A percentile compares a stretch with the other conserved stretches of the same genome.
These are phyloP conservation scores for Ophiostoma piceae DNA, from an alignment of 2,329 filamentous ascomycete species.

Conservation along the genomic window DNA sequence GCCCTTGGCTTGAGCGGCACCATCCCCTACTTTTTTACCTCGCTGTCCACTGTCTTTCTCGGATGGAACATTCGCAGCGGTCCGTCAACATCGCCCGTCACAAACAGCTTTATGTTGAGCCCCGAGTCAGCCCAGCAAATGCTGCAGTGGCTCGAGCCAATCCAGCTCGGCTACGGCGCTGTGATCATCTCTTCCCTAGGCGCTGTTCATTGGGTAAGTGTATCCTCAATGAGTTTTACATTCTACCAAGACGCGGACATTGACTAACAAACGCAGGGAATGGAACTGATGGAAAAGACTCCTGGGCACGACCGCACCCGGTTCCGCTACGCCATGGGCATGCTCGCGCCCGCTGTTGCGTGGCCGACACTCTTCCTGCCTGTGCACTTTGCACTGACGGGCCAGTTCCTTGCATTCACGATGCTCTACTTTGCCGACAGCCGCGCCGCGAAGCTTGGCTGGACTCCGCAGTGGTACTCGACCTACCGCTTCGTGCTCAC, in stretches of 20 bases:
- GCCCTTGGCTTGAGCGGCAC: conserved; percentile 71
- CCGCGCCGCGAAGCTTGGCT: conserved; percentile 65
- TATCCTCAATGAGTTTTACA: too few species aligned
- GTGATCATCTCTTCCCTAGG: conserved; percentile 92
- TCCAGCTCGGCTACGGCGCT: conserved; percentile 88
- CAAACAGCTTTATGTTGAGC: conserved; percentile 62
- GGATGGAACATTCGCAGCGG: conserved; percentile 75
- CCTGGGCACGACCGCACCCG: conserved; percentile 59
- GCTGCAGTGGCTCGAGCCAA: conserved; percentile 70
- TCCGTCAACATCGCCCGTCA: conserved; percentile 53
- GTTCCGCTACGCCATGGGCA: conserved; percentile 76
- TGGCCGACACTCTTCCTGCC: conserved; percentile 88
- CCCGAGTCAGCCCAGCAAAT: conserved; percentile 67
- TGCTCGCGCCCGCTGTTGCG: conserved; percentile 71
- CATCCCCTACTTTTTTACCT: conserved; percentile 79
- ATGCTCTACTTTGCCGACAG: conserved; percentile 81
- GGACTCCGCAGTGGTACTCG: conserved; percentile 79
- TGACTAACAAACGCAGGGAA: conserved; percentile 45
- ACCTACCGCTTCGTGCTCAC: conserved; percentile 90
- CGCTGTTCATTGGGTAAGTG: conserved; percentile 73
- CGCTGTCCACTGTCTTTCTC: conserved; percentile 73
- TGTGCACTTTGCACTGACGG: conserved; percentile 75
- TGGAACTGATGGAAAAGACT: conserved; percentile 72
- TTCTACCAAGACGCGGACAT: neutral
- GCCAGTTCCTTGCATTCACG: conserved; percentile 80